Percentiles rank a stretch among this genome's conserved stretches.
These are phyloP conservation scores for Suhomyces pyralidae DNA, from an alignment of 805 yeast genomes.

Conservation along the genomic window DNA sequence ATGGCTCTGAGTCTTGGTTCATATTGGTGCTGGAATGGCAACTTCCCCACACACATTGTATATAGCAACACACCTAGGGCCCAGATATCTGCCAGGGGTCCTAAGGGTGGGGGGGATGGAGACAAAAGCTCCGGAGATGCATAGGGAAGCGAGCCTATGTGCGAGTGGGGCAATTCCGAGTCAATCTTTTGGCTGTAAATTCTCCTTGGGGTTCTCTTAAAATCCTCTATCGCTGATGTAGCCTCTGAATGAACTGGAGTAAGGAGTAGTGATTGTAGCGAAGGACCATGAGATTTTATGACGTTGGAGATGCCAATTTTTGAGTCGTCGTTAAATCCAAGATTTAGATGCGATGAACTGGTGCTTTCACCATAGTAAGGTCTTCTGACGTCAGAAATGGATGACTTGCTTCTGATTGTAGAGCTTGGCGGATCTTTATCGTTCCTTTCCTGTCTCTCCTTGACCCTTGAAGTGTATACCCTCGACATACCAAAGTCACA, in stretches of 20 bases:
- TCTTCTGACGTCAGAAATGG: conserved; percentile 28
- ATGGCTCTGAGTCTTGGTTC: conserved; percentile 74
- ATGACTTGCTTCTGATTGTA: conserved; percentile 32
- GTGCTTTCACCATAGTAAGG: conserved; percentile 35
- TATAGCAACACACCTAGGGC: conserved; percentile 80
- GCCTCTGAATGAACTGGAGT: conserved; percentile 24
- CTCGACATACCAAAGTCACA: conserved; percentile 90
- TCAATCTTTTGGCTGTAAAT: conserved; percentile 18
- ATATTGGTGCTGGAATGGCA: conserved; percentile 83
- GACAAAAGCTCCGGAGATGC: conserved; percentile 83
- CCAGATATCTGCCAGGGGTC: conserved; percentile 82
- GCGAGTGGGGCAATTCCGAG: conserved; percentile 54
- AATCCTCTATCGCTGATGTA: conserved; percentile 3
- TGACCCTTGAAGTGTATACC: conserved; percentile 26
- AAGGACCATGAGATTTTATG: conserved; percentile 29
- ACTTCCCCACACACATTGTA: conserved; percentile 66
- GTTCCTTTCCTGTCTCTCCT: neutral
- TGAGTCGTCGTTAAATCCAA: conserved; percentile 22
- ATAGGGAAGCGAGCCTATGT: conserved; percentile 88
- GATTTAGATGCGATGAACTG: conserved; percentile 18
- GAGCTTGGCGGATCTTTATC: conserved; percentile 11
- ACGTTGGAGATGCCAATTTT: conserved; percentile 31
- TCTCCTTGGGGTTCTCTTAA: conserved; percentile 2
- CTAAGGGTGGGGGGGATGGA: conserved; percentile 58
- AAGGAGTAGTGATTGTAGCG: conserved; percentile 29